Evolutionary conservation across 805 yeast genomes (phyloP).

Genomic region (Metschnikowia lunata): DNA sequence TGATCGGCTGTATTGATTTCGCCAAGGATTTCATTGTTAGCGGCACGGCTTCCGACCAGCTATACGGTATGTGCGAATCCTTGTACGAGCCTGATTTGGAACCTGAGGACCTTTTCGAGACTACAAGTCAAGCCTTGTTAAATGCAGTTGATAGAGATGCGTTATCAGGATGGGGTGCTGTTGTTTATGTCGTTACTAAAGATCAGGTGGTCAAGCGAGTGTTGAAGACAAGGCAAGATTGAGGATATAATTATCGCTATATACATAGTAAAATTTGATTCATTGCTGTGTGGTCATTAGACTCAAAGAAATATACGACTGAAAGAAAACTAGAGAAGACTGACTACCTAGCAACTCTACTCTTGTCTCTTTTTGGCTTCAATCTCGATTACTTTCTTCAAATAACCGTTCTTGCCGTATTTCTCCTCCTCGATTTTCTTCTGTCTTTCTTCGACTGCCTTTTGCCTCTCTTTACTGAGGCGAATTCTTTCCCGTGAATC

Average conservation of each 20-base stretch:
- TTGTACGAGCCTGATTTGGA: conserved; percentile 90
- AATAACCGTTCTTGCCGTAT: conserved; percentile 69
- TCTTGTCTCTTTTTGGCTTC: conserved; percentile 28
- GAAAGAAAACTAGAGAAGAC: too few relatives aligned
- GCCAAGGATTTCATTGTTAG: conserved; percentile 92
- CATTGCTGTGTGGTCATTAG: neutral
- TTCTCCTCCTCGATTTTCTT: conserved; percentile 68
- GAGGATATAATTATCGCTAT: conserved; percentile 17
- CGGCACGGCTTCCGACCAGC: conserved; percentile 96
- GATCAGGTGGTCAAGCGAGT: conserved; percentile 86
- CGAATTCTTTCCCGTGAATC: conserved; percentile 54
- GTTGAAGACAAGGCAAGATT: conserved; percentile 94
- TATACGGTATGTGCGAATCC: conserved; percentile 98
- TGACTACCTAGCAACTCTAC: neutral
- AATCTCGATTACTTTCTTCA: conserved; percentile 57
- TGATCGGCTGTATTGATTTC: conserved; percentile 93
- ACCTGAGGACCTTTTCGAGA: conserved; percentile 94
- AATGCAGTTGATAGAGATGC: conserved; percentile 98
- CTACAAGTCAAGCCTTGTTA: conserved; percentile 87
- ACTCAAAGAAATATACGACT: too few relatives aligned
- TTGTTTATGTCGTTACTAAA: conserved; percentile 85
- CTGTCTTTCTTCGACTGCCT: conserved; percentile 52
- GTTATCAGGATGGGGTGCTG: conserved; percentile 97
- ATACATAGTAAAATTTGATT: neutral
- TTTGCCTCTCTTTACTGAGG: conserved; percentile 53